Evolutionary conservation across 345 rosid species (phyloP).

Genomic region (Gossypium australe): DNA sequence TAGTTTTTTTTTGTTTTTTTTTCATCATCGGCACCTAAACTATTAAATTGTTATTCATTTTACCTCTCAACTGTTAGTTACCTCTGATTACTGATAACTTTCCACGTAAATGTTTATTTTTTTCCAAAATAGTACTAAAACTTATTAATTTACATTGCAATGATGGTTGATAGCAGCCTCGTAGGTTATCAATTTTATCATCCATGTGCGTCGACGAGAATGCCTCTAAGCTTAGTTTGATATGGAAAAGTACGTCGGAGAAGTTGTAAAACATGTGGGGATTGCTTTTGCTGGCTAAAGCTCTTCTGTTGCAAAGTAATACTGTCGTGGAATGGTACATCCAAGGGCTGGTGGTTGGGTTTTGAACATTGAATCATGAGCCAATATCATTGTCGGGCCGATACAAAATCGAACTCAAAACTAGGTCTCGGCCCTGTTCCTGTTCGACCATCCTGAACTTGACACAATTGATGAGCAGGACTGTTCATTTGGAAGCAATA

Average conservation of each 20-base stretch:
- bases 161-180: slow-evolving; percentile 29
- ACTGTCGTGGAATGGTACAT: slow-evolving; percentile 77
- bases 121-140: too few relatives aligned
- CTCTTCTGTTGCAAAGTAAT: slow-evolving; percentile 66
- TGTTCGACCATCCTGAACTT: too few relatives aligned
- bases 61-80: too few relatives aligned
- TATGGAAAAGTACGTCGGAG: slow-evolving; percentile 51
- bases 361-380: slow-evolving; percentile 43
- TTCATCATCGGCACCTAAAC: too few relatives aligned
- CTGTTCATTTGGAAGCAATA: slow-evolving; percentile 47
- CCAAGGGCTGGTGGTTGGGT: slow-evolving; percentile 47
- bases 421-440: neutral
- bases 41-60: too few relatives aligned
- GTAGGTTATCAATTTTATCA: slow-evolving; percentile 17
- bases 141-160: neutral
- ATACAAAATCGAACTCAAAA: slow-evolving; percentile 24
- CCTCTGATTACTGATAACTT: too few relatives aligned
- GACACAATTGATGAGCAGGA: neutral
- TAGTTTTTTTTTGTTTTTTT: neutral
- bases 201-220: slow-evolving; percentile 60
- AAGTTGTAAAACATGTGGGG: slow-evolving; percentile 55
- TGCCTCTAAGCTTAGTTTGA: slow-evolving; percentile 63
- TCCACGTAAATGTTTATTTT: too few relatives aligned
- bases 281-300: slow-evolving; percentile 78
- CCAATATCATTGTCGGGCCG: slow-evolving; percentile 31